These are phyloP conservation scores for Ceriops decandra DNA, from an alignment of 345 rosid species.

Conservation along the genomic window DNA sequence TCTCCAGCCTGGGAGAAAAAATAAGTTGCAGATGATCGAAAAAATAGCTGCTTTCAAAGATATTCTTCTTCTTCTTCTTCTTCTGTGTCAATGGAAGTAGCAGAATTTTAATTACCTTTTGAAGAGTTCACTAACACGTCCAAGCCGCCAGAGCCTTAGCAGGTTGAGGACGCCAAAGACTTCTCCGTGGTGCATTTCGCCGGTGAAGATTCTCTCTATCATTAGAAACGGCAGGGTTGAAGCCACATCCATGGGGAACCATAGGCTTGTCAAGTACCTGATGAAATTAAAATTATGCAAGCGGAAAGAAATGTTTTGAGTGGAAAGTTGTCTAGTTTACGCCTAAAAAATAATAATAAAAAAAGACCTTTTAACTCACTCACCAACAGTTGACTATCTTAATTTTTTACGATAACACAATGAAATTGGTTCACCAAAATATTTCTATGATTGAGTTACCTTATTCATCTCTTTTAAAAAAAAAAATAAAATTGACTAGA, in stretches of 20 bases:
- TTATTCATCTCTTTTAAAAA: no score
- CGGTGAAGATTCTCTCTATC: slow-evolving; percentile 46
- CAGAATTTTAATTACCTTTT: slow-evolving; percentile 43
- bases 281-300: not conserved
- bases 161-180: slow-evolving; percentile 66
- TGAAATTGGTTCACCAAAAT: no score
- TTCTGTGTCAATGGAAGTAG: not conserved
- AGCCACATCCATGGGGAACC: slow-evolving; percentile 82
- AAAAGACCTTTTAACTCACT: no score
- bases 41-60: not conserved
- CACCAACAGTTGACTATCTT: no score
- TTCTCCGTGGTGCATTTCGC: slow-evolving; percentile 31
- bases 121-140: slow-evolving; percentile 77
- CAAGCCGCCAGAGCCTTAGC: slow-evolving; percentile 89
- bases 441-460: no score
- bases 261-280: slow-evolving; percentile 57
- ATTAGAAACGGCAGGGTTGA: slow-evolving; percentile 71
- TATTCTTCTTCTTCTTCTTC: not conserved
- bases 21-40: not conserved
- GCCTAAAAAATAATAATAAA: no score
- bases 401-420: no score
- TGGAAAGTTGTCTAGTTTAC: no score
- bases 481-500: no score
- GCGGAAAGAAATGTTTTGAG: not conserved
- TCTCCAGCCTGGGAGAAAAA: slow-evolving; percentile 60